Conservation (phyloP, 2,329 filamentous ascomycete species). For the Passalora sequoiae region DNA sequence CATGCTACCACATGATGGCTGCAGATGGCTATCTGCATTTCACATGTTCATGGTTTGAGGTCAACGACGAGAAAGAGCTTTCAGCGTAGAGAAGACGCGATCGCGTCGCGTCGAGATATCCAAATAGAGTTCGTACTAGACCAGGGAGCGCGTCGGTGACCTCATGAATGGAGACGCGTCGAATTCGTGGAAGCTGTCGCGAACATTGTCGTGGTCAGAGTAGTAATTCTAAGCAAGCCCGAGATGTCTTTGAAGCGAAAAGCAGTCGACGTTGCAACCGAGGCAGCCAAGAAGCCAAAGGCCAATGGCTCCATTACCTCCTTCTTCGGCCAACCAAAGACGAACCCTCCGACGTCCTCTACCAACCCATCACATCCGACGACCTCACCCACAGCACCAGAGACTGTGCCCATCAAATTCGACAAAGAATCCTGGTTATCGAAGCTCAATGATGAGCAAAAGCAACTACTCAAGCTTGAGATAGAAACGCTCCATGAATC, state of each 20-base stretch:
- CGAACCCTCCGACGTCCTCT: slow-evolving; percentile 28
- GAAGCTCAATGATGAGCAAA: slow-evolving; percentile 73
- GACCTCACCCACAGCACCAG: slow-evolving; percentile 30
- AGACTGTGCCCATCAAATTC: slow-evolving; percentile 53
- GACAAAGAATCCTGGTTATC: slow-evolving; percentile 89
- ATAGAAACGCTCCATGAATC: slow-evolving; percentile 87
- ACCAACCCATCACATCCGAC: slow-evolving; percentile 26
- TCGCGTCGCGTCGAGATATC: not conserved
- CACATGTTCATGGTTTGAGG: slow-evolving; percentile 11
- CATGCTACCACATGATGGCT: slow-evolving; percentile 5
- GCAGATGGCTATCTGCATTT: slow-evolving; percentile 8
- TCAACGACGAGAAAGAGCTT: not conserved
- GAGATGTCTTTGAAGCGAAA: slow-evolving; percentile 52
- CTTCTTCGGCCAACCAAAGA: slow-evolving; percentile 74
- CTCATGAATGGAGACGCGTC: too few species aligned
- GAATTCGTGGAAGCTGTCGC: too few species aligned
- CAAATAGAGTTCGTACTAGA: too few species aligned
- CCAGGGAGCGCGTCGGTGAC: too few species aligned
- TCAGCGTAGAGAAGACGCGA: not conserved
- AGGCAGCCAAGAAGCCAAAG: slow-evolving; percentile 48
- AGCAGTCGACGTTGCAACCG: slow-evolving; percentile 40
- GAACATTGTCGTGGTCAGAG: too few species aligned
- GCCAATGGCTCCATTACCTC: slow-evolving; percentile 74
- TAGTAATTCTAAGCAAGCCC: too few species aligned
- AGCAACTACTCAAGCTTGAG: slow-evolving; percentile 74